Evolutionary conservation across 164 flowering plant species (phyloP).

Genomic region (Vitis rupestris): DNA sequence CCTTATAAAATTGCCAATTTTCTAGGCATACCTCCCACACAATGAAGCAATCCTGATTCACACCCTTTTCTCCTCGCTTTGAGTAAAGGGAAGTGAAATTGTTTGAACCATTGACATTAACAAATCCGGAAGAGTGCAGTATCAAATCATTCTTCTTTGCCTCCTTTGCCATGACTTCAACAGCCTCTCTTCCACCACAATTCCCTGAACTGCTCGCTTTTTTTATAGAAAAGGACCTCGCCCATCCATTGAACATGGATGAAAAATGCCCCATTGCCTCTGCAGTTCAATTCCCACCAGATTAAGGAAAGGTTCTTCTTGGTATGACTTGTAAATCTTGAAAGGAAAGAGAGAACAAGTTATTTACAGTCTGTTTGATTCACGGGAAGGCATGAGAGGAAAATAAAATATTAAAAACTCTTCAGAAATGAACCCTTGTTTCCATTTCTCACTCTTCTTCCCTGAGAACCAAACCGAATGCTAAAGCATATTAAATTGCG

Average conservation of each 20-base stretch:
- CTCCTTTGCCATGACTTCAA: constrained; percentile 60
- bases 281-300: constrained; percentile 11
- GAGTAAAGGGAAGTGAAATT: constrained; percentile 65
- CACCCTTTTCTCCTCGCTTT: constrained; percentile 76
- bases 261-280: constrained; percentile 62
- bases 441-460: background rate
- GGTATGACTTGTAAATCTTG: background rate
- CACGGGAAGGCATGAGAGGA: background rate
- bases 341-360: too few species aligned
- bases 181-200: constrained; percentile 54
- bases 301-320: background rate
- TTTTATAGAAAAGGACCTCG: constrained; percentile 46
- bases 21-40: constrained; percentile 81
- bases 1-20: too few species aligned
- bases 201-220: constrained; percentile 38
- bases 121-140: constrained; percentile 52
- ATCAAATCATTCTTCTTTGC: constrained; percentile 79
- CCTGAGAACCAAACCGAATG: constrained; percentile 11
- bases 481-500: constrained; percentile 6
- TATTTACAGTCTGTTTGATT: background rate
- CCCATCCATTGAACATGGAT: constrained; percentile 64
- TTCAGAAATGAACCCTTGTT: constrained; percentile 4
- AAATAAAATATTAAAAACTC: constrained; percentile 6
- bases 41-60: constrained; percentile 81
- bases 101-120: constrained; percentile 54